Conservation (phyloP, 2,329 filamentous ascomycete species). For the Cladophialophora immunda region DNA sequence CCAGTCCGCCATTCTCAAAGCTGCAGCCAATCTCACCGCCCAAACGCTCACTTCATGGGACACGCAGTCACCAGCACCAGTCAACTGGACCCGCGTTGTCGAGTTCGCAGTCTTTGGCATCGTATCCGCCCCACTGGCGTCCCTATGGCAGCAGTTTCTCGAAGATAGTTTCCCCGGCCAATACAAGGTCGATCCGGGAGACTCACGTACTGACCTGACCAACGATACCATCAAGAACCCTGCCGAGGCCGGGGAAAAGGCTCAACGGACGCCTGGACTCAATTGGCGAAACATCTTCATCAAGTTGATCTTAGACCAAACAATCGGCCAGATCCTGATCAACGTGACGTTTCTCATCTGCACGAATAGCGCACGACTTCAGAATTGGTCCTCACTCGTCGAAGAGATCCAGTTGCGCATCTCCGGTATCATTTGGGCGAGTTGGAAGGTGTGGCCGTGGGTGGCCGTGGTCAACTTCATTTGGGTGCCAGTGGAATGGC, state of each 20-base stretch:
- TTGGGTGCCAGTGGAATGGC: background rate
- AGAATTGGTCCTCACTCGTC: background rate
- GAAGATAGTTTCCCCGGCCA: background rate
- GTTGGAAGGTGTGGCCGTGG: background rate
- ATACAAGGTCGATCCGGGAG: background rate
- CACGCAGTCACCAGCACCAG: background rate
- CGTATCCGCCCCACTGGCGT: background rate
- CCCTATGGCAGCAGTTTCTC: background rate
- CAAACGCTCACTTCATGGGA: background rate
- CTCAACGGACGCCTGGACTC: background rate
- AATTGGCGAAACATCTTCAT: background rate
- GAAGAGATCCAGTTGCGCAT: background rate
- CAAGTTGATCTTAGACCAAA: background rate
- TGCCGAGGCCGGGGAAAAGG: background rate
- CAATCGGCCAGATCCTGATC: background rate
- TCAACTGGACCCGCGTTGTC: background rate
- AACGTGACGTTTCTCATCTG: background rate
- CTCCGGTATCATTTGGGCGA: background rate
- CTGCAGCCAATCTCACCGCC: background rate
- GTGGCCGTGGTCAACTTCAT: background rate
- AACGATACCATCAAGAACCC: background rate
- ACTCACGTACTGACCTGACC: background rate
- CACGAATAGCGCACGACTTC: background rate
- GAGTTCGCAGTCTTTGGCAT: background rate
- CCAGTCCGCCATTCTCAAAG: constrained; percentile 5